Percentiles rank a stretch among this genome's conserved stretches.
Conservation (phyloP, 2,329 filamentous ascomycete species). For the Aspergillus ustus region DNA sequence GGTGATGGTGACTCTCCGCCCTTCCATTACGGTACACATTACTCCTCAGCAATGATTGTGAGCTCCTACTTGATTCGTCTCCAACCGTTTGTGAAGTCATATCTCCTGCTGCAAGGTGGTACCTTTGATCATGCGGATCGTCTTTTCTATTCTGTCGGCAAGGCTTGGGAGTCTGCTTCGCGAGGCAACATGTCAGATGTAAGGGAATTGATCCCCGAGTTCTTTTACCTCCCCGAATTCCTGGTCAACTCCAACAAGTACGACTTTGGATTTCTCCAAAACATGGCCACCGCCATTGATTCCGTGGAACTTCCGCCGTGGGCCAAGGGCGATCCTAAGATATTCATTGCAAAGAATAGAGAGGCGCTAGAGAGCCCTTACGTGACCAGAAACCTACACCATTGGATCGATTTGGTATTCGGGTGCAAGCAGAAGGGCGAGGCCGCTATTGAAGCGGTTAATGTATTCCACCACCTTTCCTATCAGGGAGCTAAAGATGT, state of each 20-base stretch:
- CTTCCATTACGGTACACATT: constrained; percentile 98
- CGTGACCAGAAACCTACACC: constrained; percentile 85
- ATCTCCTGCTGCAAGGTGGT: constrained; percentile 91
- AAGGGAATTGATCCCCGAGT: constrained; percentile 91
- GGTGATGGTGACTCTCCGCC: constrained; percentile 74
- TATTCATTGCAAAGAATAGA: constrained; percentile 95
- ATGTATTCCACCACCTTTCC: constrained; percentile 94
- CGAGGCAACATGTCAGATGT: constrained; percentile 91
- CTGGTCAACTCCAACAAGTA: constrained; percentile 92
- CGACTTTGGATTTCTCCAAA: constrained; percentile 88
- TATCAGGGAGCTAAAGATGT: constrained; percentile 93
- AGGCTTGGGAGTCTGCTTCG: constrained; percentile 89
- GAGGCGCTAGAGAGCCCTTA: constrained; percentile 93
- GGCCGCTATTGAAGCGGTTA: constrained; percentile 85
- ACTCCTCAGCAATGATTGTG: constrained; percentile 98
- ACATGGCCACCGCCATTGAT: constrained; percentile 77
- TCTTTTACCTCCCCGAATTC: constrained; percentile 96
- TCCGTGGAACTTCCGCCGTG: constrained; percentile 89
- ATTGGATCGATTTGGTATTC: constrained; percentile 96
- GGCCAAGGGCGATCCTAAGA: constrained; percentile 94
- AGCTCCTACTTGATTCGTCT: constrained; percentile 93
- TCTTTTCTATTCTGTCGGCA: constrained; percentile 89
- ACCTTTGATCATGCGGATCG: constrained; percentile 95
- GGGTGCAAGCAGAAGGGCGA: constrained; percentile 93
- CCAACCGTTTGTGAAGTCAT: constrained; percentile 95